Evolutionary conservation across 169 alveolate species (phyloP), one percentile per base, ranked within the genome.

Genomic region (Eimeria tenella): DNA sequence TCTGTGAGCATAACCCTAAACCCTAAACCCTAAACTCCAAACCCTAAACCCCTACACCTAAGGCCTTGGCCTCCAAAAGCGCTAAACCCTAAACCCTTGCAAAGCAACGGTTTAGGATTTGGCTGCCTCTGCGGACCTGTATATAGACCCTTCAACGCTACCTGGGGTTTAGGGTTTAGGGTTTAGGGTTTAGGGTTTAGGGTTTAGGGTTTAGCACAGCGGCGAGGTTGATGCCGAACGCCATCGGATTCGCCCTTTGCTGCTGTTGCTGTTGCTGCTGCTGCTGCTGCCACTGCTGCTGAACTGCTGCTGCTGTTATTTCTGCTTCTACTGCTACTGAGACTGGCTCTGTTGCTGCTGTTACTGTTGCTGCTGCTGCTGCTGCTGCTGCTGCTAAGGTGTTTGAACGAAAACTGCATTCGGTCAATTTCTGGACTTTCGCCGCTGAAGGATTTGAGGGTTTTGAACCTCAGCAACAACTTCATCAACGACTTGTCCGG

Each of bases 351-450:
- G 4, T 15, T 3, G 2, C 62, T 31, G 11, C 49, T 25, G 71
- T 50, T 2, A 3, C 89, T 13, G 55, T 9, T 5, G 19, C 75
- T 4, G 9, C 13, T 68, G 75, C 75, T 68, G 75, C 42, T n/a
- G 75, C 50, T n/a, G 50, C 75, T 8, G n/a, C 19, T 7, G 23
- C 25, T 81, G 55, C 73, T n/a, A 50, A 93, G 95, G 19, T 73
- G 95, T 90, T 81, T 98, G n/a, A 97, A 98, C 65, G 99, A 98
- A 93, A 98, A 98, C 94, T 84, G 97, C 62, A 97, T 98, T 0
- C 97, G 96, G 60, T 96, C 97, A 93, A 97, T 98, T 19, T 98
- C 97, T 86, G 96, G 97, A 19, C 90, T 98, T 2, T 96, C 96
- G 68, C 90, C 90, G 50, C 87, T 97, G 70, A 86, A 93, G 9